A percentile compares a stretch with the other conserved stretches of the same genome.
phyloP scores from a whole-genome alignment of 2,329 filamentous ascomycete species.

The Amylocarpus encephaloides region DNA sequence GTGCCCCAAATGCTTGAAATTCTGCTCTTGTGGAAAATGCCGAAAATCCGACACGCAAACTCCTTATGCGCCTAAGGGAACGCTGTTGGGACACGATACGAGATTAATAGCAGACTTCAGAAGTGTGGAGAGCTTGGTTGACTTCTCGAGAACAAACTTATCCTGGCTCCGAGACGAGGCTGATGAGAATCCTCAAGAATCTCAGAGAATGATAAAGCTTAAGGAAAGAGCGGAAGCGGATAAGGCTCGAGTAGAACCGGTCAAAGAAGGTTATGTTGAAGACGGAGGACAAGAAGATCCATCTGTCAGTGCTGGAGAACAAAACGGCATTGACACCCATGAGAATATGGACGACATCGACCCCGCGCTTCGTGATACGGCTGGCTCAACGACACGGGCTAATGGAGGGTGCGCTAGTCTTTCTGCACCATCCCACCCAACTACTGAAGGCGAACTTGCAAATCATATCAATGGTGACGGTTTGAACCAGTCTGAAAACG shows the following conservation, averaged over 20 bases:
- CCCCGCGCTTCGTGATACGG: conserved; percentile 22
- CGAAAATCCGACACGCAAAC: conserved; percentile 57
- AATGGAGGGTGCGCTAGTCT: conserved; percentile 8
- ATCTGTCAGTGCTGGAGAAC: conserved; percentile 9
- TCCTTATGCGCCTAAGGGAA: conserved; percentile 82
- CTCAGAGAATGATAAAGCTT: conserved; percentile 30
- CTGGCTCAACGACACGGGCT: conserved; percentile 2
- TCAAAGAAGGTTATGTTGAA: conserved; percentile 22
- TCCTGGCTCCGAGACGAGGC: conserved; percentile 64
- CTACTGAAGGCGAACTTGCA: conserved; percentile 5
- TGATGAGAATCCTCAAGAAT: conserved; percentile 41
- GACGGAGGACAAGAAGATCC: conserved; percentile 7
- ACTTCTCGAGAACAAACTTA: conserved; percentile 85
- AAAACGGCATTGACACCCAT: conserved; percentile 1
- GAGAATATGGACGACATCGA: conserved; percentile 25
- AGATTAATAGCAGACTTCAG: conserved; percentile 83
- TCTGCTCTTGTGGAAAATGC: conserved; percentile 83
- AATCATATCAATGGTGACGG: conserved; percentile 6
- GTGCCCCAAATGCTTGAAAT: conserved; percentile 78
- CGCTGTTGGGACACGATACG: conserved; percentile 85
- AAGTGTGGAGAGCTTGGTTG: conserved; percentile 83
- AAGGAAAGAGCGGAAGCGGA: conserved; percentile 31
- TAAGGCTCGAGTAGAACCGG: conserved; percentile 24
- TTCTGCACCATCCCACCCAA: conserved; percentile 4
- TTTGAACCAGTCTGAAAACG: conserved; percentile 1